phyloP scores from a whole-genome alignment of 805 yeast species.

The Kodamaea lidongshanica region DNA sequence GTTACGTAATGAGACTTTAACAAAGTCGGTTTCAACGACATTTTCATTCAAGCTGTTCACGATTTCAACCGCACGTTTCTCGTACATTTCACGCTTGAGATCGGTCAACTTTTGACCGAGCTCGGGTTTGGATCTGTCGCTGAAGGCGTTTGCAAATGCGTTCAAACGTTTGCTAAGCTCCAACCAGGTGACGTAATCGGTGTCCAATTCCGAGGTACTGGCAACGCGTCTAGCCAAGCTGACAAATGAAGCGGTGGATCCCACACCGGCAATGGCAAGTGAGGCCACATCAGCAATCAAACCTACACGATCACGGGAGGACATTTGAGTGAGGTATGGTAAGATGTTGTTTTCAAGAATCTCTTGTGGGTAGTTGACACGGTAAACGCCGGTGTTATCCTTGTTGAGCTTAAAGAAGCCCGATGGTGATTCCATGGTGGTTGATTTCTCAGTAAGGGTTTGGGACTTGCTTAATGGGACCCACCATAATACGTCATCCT shows the following conservation, averaged over 20 bases:
- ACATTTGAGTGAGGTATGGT: conserved; percentile 30
- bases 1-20: conserved; percentile 30
- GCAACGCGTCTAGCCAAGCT: conserved; percentile 31
- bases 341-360: conserved; percentile 37
- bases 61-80: conserved; percentile 22
- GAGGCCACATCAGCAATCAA: conserved; percentile 48
- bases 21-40: conserved; percentile 20
- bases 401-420: conserved; percentile 43
- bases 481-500: conserved; percentile 56
- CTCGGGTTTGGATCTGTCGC: conserved; percentile 13
- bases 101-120: conserved; percentile 19
- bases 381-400: conserved; percentile 46
- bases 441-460: too few species aligned
- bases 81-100: conserved; percentile 30
- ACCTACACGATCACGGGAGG: conserved; percentile 48
- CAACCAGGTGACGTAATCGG: conserved; percentile 48
- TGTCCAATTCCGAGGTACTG: conserved; percentile 21
- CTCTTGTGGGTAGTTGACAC: conserved; percentile 46
- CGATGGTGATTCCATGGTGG: conserved; percentile 18
- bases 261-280: conserved; percentile 42
- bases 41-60: conserved; percentile 15
- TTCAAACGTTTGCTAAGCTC: conserved; percentile 41
- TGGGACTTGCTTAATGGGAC: conserved; percentile 39
- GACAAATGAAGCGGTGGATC: conserved; percentile 39
- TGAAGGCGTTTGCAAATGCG: conserved; percentile 29